Evolutionary conservation across 2,329 filamentous ascomycete genomes (phyloP).

Genomic region (Clonostachys byssicola): DNA sequence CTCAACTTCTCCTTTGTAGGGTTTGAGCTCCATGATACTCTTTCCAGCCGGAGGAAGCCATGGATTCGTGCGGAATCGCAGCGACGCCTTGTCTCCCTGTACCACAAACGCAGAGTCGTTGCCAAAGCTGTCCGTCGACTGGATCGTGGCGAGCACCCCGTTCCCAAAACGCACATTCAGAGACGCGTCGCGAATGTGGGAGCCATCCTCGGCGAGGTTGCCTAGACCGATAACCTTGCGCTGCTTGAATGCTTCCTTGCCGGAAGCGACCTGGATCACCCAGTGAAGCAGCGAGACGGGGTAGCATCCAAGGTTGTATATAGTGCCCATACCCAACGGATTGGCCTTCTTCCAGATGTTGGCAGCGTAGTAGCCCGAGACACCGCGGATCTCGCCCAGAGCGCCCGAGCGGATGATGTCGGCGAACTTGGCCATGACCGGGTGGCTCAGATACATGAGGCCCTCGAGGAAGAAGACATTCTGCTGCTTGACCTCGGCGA

Average conservation of each 20-base stretch:
- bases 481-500: conserved; percentile 9
- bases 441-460: conserved; percentile 18
- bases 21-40: too few relatives aligned
- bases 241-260: conserved; percentile 8
- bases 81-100: conserved; percentile 12
- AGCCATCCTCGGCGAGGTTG: conserved; percentile 11
- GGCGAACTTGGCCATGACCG: conserved; percentile 12
- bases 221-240: conserved; percentile 12
- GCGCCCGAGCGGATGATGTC: conserved; percentile 11
- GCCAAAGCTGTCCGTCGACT: conserved; percentile 17
- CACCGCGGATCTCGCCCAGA: conserved; percentile 11
- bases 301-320: conserved; percentile 20
- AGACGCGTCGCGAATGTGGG: conserved; percentile 12
- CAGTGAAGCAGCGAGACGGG: conserved; percentile 16
- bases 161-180: conserved; percentile 12
- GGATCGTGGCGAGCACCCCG: conserved; percentile 12
- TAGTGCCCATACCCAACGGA: conserved; percentile 17
- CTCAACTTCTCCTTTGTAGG: conserved; percentile 7
- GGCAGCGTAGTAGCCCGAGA: conserved; percentile 17
- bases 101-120: conserved; percentile 15
- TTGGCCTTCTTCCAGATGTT: conserved; percentile 18
- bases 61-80: conserved; percentile 16
- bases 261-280: conserved; percentile 14
- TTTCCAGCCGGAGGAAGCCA: conserved; percentile 11
- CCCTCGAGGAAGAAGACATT: conserved; percentile 18